Evolutionary conservation across 345 rosid genomes (phyloP).

Genomic region (Rhodamnia argentea): DNA sequence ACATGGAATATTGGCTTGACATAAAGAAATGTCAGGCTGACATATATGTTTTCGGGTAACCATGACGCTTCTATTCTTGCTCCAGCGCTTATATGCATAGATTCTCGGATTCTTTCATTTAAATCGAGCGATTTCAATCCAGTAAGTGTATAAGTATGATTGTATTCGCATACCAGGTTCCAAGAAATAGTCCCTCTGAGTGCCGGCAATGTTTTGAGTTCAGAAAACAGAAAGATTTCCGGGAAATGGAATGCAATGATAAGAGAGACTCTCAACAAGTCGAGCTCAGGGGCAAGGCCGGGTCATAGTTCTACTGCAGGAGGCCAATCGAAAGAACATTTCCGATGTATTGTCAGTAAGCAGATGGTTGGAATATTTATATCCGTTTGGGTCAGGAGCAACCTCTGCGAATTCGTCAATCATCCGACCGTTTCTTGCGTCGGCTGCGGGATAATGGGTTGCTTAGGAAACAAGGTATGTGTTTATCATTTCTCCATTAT

Average conservation of each 20-base stretch:
- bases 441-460: slow-evolving; percentile 18
- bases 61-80: background rate
- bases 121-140: background rate
- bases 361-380: slow-evolving; percentile 17
- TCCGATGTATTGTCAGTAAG: slow-evolving; percentile 10
- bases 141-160: background rate
- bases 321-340: background rate
- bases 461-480: slow-evolving; percentile 19
- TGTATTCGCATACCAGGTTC: slow-evolving; percentile 11
- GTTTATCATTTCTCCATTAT: background rate
- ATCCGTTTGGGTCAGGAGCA: slow-evolving; percentile 8
- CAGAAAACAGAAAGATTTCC: slow-evolving; percentile 11
- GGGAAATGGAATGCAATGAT: slow-evolving; percentile 18
- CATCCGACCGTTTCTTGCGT: slow-evolving; percentile 5
- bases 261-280: slow-evolving; percentile 11
- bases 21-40: slow-evolving; percentile 5
- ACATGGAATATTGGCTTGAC: slow-evolving; percentile 19
- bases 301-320: background rate
- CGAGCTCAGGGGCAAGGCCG: background rate
- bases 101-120: background rate
- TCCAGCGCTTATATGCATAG: background rate
- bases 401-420: background rate
- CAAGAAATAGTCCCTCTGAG: slow-evolving; percentile 38
- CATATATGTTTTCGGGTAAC: slow-evolving; percentile 29
- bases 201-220: slow-evolving; percentile 20